Evolutionary conservation across 768 basidiomycete genomes (phyloP).

Genomic region (Suillus alpinus): DNA sequence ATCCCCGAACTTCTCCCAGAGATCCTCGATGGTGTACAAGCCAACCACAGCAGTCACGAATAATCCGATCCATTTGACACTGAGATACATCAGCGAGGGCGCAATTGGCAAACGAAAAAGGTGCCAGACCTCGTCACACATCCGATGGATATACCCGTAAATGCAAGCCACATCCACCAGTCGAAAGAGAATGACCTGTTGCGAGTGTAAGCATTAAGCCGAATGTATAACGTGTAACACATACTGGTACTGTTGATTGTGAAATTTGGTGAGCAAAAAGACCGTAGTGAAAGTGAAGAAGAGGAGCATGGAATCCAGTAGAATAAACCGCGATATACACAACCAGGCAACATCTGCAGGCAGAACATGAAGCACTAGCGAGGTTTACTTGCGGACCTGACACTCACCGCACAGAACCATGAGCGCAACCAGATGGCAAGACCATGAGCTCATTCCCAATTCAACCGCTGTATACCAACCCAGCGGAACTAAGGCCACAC

Average conservation of each 20-base stretch:
- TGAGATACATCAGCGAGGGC: conserved; percentile 26
- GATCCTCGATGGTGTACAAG: conserved; percentile 93
- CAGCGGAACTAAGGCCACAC: conserved; percentile 92
- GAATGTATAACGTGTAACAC: conserved; percentile 25
- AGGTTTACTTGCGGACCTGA: neutral
- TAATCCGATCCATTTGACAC: conserved; percentile 94
- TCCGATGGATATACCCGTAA: conserved; percentile 94
- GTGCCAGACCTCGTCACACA: conserved; percentile 78
- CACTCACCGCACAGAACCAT: conserved; percentile 88
- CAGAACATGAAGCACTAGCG: neutral
- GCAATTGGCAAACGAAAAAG: neutral
- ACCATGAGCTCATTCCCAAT: conserved; percentile 86
- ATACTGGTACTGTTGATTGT: conserved; percentile 93
- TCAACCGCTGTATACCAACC: conserved; percentile 97
- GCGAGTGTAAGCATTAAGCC: conserved; percentile 1
- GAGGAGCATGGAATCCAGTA: conserved; percentile 97
- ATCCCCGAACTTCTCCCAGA: conserved; percentile 99
- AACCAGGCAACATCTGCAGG: conserved; percentile 92
- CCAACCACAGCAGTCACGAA: conserved; percentile 96
- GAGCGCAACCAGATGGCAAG: conserved; percentile 86
- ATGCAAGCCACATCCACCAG: conserved; percentile 95
- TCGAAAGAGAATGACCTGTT: conserved; percentile 87
- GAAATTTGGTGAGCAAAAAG: conserved; percentile 93
- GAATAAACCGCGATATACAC: conserved; percentile 94
- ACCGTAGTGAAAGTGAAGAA: conserved; percentile 98